Base-by-base conservation (phyloP, 129 eudicot genomes). In the Scalesia atractyloides region DNA sequence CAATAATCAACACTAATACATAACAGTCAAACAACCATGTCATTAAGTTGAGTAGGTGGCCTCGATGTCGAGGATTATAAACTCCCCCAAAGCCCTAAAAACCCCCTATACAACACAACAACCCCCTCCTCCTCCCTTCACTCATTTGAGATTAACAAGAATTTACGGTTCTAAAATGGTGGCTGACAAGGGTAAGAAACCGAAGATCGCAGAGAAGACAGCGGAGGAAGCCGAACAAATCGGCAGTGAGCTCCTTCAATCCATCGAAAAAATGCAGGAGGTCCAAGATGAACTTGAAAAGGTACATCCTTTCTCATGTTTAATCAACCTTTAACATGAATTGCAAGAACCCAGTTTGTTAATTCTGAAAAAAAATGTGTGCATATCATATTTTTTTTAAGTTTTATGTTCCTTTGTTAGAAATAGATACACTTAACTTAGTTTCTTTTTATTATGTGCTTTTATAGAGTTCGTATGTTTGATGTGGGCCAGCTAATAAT, bases 281-380 rank as follows among this genome's bases (percentile, higher is more conserved):
- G 63, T 87, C 69, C 97, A 90, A 80, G 97, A 90, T 52, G 94
- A 90, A 56, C 89, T 90, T 12, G 97, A 90, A 16, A 90, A 87
- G 62, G 97, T 90, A 69, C 46, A 1, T 1, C 47, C 16, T 2
- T 50, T 12, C 5, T 58, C 12, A 4, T 3, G 2, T 26, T 14
- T 68, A 49, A 47, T 3, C 59, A 7, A 15, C 48, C 34, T 69
- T 17, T 51, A 69, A 13, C 11, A 30, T 15, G n/a, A 34, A 10
- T 0, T 52, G 20, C 36, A 69, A 6, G 34, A 7, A 12, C n/a
- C 46, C 48, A 19, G 30, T 68, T 68, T 7, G 30, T 30, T 16
- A 4, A 4, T 39, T 39, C 44, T 39, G 73, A 50, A 49, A 49
- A 49, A 24, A 30, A 30, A 30, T 30, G 34, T 30, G 5, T 30